Conservation (phyloP, 2,329 filamentous ascomycete species). For the Scopulariopsis brevicaulis region DNA sequence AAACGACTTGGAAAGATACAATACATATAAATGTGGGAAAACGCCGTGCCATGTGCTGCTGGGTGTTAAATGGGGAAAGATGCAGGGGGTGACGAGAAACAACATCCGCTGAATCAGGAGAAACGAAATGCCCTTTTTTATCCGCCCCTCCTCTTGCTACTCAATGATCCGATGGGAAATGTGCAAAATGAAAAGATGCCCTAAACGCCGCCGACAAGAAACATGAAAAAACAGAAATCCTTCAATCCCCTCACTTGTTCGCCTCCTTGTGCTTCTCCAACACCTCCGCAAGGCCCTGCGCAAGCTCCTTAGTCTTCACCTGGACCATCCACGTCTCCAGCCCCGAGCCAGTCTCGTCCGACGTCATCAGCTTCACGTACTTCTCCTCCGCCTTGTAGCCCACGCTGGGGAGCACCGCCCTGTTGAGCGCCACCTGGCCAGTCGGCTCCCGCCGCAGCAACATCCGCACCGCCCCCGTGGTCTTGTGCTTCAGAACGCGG, state of each 20-base stretch:
- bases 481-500: conserved; percentile 63
- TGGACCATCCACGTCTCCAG: conserved; percentile 62
- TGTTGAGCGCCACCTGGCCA: conserved; percentile 65
- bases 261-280: conserved; percentile 43
- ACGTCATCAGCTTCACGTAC: conserved; percentile 46
- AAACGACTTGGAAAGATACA: not conserved
- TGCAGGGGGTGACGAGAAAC: not conserved
- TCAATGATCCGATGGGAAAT: not conserved
- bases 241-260: conserved; percentile 24
- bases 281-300: conserved; percentile 37
- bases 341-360: conserved; percentile 44
- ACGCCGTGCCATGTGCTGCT: not conserved
- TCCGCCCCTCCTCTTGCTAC: not conserved
- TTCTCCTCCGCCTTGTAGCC: conserved; percentile 52
- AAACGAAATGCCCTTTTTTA: not conserved
- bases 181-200: not conserved
- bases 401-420: conserved; percentile 46
- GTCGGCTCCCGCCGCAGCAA: conserved; percentile 65
- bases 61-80: not conserved
- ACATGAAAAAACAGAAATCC: not conserved
- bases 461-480: conserved; percentile 53
- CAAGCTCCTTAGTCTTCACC: conserved; percentile 52
- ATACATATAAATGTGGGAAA: not conserved
- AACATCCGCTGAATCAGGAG: not conserved
- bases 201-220: not conserved